phyloP scores from a whole-genome alignment of 495 filamentous ascomycete species.

The Penicillium parvum region DNA sequence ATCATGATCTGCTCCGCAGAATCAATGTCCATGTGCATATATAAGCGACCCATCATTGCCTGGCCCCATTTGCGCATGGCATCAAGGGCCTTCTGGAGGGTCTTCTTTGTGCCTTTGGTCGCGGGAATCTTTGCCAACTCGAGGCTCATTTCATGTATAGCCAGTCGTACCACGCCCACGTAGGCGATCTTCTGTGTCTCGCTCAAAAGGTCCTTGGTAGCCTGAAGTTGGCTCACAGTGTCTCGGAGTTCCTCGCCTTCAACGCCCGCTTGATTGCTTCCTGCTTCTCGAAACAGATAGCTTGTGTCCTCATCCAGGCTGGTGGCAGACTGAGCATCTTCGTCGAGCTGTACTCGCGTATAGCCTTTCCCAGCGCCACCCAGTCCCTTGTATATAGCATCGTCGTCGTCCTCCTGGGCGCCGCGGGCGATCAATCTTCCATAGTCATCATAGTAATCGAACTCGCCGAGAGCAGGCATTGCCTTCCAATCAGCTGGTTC shows the following conservation, averaged over 20 bases:
- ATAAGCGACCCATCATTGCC: slow-evolving; percentile 92
- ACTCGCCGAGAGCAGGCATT: slow-evolving; percentile 89
- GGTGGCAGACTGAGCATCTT: slow-evolving; percentile 87
- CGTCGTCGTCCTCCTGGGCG: slow-evolving; percentile 63
- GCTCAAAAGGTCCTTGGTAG: slow-evolving; percentile 91
- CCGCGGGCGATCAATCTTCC: slow-evolving; percentile 80
- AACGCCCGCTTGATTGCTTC: slow-evolving; percentile 54
- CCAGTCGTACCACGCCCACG: slow-evolving; percentile 79
- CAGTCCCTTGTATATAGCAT: slow-evolving; percentile 65
- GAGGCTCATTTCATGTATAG: slow-evolving; percentile 70
- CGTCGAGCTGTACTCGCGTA: slow-evolving; percentile 86
- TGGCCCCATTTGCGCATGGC: slow-evolving; percentile 92
- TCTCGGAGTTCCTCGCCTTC: slow-evolving; percentile 82
- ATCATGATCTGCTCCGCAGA: slow-evolving; percentile 94
- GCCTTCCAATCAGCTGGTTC: slow-evolving; percentile 75
- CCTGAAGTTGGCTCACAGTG: slow-evolving; percentile 82
- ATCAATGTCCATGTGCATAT: slow-evolving; percentile 94
- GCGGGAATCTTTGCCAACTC: slow-evolving; percentile 55
- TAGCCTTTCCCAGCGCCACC: slow-evolving; percentile 93
- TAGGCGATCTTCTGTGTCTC: slow-evolving; percentile 96
- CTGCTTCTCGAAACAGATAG: slow-evolving; percentile 79
- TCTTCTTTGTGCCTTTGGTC: slow-evolving; percentile 57
- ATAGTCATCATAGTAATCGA: slow-evolving; percentile 94
- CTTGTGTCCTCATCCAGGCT: slow-evolving; percentile 97
- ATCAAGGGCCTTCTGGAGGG: slow-evolving; percentile 63